Evolutionary conservation across 2,329 filamentous ascomycete genomes (phyloP).

Genomic region (Xylariaceae sp.): DNA sequence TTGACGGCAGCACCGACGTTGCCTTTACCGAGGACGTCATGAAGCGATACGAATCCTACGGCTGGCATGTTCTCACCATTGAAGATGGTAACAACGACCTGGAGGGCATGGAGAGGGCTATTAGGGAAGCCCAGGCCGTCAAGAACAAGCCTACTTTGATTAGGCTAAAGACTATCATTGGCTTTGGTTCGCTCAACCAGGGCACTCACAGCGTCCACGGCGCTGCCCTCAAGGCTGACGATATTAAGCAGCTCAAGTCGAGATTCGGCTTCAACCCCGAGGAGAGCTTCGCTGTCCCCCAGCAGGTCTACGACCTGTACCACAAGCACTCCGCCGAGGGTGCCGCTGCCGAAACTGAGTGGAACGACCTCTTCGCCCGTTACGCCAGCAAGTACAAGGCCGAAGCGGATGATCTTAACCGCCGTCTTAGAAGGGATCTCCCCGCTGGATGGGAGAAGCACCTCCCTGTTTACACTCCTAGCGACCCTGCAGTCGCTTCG

Average conservation of each 20-base stretch:
- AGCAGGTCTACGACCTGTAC: constrained; percentile 91
- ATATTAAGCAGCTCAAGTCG: constrained; percentile 87
- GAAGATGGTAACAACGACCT: constrained; percentile 86
- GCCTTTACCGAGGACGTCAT: constrained; percentile 95
- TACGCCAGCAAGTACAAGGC: constrained; percentile 74
- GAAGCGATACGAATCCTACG: constrained; percentile 94
- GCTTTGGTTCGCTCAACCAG: constrained; percentile 88
- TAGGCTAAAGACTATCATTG: constrained; percentile 95
- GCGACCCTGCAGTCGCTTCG: constrained; percentile 80
- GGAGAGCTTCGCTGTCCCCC: constrained; percentile 86
- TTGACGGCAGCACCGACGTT: constrained; percentile 90
- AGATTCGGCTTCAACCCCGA: constrained; percentile 96
- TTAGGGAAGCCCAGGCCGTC: constrained; percentile 78
- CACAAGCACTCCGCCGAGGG: constrained; percentile 79
- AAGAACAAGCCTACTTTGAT: constrained; percentile 97
- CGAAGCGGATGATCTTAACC: constrained; percentile 74
- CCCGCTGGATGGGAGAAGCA: constrained; percentile 95
- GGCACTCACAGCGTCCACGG: constrained; percentile 96
- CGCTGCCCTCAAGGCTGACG: constrained; percentile 89
- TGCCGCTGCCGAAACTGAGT: constrained; percentile 86
- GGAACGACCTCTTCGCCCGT: constrained; percentile 88
- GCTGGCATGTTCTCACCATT: constrained; percentile 87
- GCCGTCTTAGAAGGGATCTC: constrained; percentile 76
- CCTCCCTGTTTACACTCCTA: constrained; percentile 84
- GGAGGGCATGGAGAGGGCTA: constrained; percentile 79